A percentile compares a stretch with the other conserved stretches of the same genome.
Conservation (phyloP, 2,329 filamentous ascomycete species). For the Claviceps sp. region DNA sequence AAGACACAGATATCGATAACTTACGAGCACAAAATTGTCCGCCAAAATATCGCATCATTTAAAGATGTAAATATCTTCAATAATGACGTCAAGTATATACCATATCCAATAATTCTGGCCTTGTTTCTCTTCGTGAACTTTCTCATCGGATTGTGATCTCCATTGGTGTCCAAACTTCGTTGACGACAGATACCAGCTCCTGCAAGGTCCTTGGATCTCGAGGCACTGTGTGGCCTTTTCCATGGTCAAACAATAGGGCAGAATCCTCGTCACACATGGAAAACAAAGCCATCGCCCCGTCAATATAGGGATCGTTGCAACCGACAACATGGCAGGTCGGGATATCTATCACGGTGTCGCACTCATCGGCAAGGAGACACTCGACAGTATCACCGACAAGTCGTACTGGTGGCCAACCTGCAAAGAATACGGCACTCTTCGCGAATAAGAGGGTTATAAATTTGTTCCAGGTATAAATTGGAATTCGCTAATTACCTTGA, state of each 20-base stretch:
- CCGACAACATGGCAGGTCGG: constrained; percentile 37
- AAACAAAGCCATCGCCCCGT: constrained; percentile 44
- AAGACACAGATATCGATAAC: too few species aligned
- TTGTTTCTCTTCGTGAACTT: too few species aligned
- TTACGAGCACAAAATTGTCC: too few species aligned
- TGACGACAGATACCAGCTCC: constrained; percentile 14
- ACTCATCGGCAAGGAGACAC: constrained; percentile 32
- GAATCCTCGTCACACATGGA: constrained; percentile 45
- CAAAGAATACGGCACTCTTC: constrained; percentile 26
- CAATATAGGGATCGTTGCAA: constrained; percentile 41
- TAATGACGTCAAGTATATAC: too few species aligned
- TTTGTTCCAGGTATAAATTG: too few species aligned
- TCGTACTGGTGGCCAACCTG: constrained; percentile 36
- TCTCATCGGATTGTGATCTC: not conserved
- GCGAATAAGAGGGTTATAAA: not conserved
- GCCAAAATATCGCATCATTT: too few species aligned
- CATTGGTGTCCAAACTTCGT: not conserved
- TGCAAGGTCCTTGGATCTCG: constrained; percentile 33
- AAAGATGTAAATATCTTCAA: too few species aligned
- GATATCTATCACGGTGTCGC: constrained; percentile 31
- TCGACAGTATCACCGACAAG: constrained; percentile 17
- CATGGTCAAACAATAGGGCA: constrained; percentile 46
- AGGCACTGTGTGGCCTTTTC: constrained; percentile 49
- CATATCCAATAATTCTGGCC: too few species aligned
- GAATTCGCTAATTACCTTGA: constrained; percentile 22